A percentile compares a stretch with the other conserved stretches of the same genome.
Evolutionary conservation across 345 rosid species (phyloP).

Genomic region (Eucalyptus leucophloia): DNA sequence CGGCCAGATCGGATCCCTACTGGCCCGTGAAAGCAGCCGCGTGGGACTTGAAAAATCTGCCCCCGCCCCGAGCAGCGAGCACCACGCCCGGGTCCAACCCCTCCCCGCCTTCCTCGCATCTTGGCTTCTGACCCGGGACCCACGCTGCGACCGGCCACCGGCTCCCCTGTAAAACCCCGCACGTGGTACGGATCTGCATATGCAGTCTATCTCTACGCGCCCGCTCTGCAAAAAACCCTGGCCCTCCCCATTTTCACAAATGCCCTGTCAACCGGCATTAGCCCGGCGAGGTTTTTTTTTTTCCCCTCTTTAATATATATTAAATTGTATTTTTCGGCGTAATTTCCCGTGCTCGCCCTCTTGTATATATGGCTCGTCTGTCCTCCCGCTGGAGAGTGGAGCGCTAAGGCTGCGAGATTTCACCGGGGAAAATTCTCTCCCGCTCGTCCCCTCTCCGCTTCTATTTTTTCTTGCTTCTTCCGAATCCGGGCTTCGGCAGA

Average conservation of each 20-base stretch:
- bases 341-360: neutral
- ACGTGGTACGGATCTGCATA: neutral
- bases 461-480: no score
- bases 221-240: neutral
- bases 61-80: neutral
- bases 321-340: neutral
- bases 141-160: neutral
- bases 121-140: neutral
- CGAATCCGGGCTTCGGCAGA: neutral
- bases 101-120: neutral
- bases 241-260: neutral
- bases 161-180: neutral
- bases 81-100: neutral
- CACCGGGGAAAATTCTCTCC: neutral
- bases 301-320: neutral
- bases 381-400: neutral
- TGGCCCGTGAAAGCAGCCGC: neutral
- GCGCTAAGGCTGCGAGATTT: neutral
- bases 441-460: neutral
- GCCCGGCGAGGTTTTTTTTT: neutral
- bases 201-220: neutral
- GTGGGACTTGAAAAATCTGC: neutral
- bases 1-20: neutral
- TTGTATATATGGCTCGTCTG: neutral
- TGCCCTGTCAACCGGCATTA: neutral